phyloP scores from a whole-genome alignment of 148 eudicot genomes.

The Amaranthus palmeri region DNA sequence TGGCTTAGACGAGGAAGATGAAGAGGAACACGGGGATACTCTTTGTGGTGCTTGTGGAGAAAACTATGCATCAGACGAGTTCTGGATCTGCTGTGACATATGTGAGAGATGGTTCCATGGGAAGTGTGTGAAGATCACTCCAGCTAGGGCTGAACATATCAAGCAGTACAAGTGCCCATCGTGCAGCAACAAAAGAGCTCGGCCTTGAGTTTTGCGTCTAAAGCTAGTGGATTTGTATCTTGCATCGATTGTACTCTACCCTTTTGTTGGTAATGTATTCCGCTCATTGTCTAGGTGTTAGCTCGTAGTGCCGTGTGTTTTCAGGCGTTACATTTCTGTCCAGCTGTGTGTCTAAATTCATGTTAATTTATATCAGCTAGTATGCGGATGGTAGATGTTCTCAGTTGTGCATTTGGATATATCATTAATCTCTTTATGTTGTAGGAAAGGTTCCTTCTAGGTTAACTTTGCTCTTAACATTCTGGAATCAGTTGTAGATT shows the following conservation, averaged over 20 bases:
- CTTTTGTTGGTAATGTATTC: slow-evolving; percentile 7
- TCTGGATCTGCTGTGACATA: slow-evolving; percentile 61
- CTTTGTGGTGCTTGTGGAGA: slow-evolving; percentile 60
- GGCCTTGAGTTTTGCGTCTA: slow-evolving; percentile 24
- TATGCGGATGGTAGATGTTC: slow-evolving; percentile 31
- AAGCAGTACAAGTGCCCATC: slow-evolving; percentile 66
- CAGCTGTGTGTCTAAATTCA: slow-evolving; percentile 5
- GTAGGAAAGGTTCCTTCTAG: neutral
- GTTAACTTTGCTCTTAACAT: neutral
- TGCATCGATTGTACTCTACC: neutral
- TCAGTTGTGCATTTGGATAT: slow-evolving; percentile 14
- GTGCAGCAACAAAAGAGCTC: slow-evolving; percentile 48
- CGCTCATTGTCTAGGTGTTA: slow-evolving; percentile 15
- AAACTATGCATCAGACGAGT: slow-evolving; percentile 52
- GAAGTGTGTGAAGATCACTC: slow-evolving; percentile 64
- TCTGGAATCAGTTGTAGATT: slow-evolving; percentile 13
- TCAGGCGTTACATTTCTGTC: slow-evolving; percentile 11
- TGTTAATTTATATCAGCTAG: slow-evolving; percentile 17
- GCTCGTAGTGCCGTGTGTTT: slow-evolving; percentile 13
- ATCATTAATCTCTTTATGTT: neutral
- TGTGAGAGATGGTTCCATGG: slow-evolving; percentile 74
- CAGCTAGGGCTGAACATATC: slow-evolving; percentile 60
- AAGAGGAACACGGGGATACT: slow-evolving; percentile 56
- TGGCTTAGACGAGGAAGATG: slow-evolving; percentile 46
- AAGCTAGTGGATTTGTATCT: neutral